Conservation (phyloP, 108 stramenopile species). For the Cyclotella atomus region DNA sequence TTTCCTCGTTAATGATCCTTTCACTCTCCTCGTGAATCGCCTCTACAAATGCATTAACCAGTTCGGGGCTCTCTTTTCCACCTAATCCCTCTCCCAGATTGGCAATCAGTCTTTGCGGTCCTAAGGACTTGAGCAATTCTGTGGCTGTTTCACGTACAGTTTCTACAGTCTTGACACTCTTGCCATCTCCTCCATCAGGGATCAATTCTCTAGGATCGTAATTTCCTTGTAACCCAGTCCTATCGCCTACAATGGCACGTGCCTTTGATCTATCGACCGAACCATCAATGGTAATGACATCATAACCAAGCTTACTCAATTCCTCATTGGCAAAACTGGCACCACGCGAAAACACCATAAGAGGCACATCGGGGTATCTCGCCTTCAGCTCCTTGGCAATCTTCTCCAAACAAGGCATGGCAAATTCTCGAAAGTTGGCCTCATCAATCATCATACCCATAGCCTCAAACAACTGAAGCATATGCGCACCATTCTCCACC, state of each 20-base stretch:
- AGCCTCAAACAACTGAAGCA: constrained; percentile 94
- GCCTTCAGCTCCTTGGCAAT: constrained; percentile 78
- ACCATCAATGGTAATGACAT: constrained; percentile 95
- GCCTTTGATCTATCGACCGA: constrained; percentile 72
- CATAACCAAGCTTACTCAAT: constrained; percentile 74
- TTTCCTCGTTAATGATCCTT: constrained; percentile 58
- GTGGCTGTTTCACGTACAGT: constrained; percentile 74
- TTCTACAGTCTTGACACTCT: constrained; percentile 67
- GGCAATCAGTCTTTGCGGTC: constrained; percentile 91
- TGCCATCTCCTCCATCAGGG: constrained; percentile 27
- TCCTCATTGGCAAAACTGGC: constrained; percentile 78
- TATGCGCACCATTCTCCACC: constrained; percentile 90
- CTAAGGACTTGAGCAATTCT: constrained; percentile 79
- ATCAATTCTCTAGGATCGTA: constrained; percentile 88
- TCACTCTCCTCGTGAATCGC: constrained; percentile 90
- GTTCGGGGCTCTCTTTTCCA: constrained; percentile 89
- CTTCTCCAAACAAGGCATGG: constrained; percentile 83
- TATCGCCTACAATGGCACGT: constrained; percentile 59
- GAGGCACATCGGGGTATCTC: constrained; percentile 88
- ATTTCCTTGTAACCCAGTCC: constrained; percentile 87
- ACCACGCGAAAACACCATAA: constrained; percentile 94
- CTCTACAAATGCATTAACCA: constrained; percentile 89
- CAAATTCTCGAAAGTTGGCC: constrained; percentile 78
- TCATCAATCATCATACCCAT: constrained; percentile 96
- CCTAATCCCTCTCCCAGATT: constrained; percentile 95